Conservation (phyloP, 257 asterid genomes). For the Ilex asprella region DNA sequence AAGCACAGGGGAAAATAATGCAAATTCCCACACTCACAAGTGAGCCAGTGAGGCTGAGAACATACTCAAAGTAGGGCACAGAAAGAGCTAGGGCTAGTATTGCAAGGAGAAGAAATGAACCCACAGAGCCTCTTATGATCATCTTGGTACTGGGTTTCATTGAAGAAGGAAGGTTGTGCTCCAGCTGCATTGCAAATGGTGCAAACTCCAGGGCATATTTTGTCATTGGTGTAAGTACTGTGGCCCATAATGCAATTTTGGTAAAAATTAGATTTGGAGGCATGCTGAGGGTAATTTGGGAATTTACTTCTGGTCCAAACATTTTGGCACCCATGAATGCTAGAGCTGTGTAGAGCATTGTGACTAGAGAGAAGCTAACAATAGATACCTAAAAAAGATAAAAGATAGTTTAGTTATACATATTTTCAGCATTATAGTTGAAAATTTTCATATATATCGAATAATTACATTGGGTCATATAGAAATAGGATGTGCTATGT, state of each 20-base stretch:
- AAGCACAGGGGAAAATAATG: slow-evolving; percentile 46
- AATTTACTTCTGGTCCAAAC: slow-evolving; percentile 55
- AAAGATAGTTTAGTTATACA: not conserved
- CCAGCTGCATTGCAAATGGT: slow-evolving; percentile 64
- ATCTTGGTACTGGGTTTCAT: slow-evolving; percentile 39
- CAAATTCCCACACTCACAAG: slow-evolving; percentile 61
- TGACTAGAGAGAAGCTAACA: slow-evolving; percentile 57
- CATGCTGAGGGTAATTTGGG: slow-evolving; percentile 74
- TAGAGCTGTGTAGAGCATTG: slow-evolving; percentile 39
- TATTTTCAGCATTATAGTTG: too few relatives aligned
- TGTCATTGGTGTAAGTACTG: slow-evolving; percentile 64
- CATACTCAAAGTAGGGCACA: slow-evolving; percentile 61
- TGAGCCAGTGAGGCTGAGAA: slow-evolving; percentile 70
- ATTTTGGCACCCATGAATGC: slow-evolving; percentile 72
- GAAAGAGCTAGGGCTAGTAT: slow-evolving; percentile 53
- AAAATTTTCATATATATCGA: too few relatives aligned
- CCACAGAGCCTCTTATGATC: slow-evolving; percentile 45
- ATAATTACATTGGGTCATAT: too few relatives aligned
- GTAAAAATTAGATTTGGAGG: slow-evolving; percentile 36
- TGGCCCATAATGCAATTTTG: slow-evolving; percentile 72
- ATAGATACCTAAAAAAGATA: slow-evolving; percentile 40
- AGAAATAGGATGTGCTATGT: too few relatives aligned
- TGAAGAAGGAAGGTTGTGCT: slow-evolving; percentile 33
- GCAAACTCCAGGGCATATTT: slow-evolving; percentile 68
- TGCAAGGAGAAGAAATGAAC: slow-evolving; percentile 41